Evolutionary conservation across 2,329 filamentous ascomycete genomes (phyloP), one percentile per base, ranked within the genome.

Genomic region (Claviceps quebecensis): DNA sequence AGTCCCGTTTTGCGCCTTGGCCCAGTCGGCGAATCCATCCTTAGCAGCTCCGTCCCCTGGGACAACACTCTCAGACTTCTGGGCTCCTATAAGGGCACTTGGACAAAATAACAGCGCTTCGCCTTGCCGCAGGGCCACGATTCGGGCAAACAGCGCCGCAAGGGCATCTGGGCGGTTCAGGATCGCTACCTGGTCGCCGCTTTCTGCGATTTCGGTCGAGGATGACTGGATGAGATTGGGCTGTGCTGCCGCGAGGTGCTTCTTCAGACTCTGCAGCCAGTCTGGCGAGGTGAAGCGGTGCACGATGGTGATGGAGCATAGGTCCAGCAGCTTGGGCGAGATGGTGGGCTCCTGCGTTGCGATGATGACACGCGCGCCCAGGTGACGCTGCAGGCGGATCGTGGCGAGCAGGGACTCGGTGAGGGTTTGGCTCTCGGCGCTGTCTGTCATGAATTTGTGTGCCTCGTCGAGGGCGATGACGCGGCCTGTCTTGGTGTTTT

Each of bases 331-430:
- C 16, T 74, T 72, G 0, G 80, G 78, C 0, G 81, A 83, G 4
- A 90, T 73, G 0, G 83, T 87, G 0, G 86, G 86, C 58, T 91
- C 86, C 60, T 93, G 85, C 0, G 86, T 91, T 0, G 84, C 81
- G 36, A 91, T 81, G 43, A 91, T 61, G 4, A 89, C 71, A 0
- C 86, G 75, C 0, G 76, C 72, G 0, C 75, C 85, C 1, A 81
- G 65, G 60, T 91, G 86, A 0, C 85, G 79, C 63, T 91, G 85
- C 17, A 83, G 71, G 0, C 86, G 76, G 56, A 91, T 83, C 0
- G 77, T 75, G 0, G 72, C 69, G 0, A 87, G 68, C 0, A 90
- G 69, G 0, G 72, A 71, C 5, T 83, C 72, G 0, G 83, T 88
- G 29, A 90, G 71, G 0, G 68, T 68, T 2, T 67, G 62, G 1